phyloP scores from a whole-genome alignment of 768 basidiomycete species.

The Rhodotorula diobovata region DNA sequence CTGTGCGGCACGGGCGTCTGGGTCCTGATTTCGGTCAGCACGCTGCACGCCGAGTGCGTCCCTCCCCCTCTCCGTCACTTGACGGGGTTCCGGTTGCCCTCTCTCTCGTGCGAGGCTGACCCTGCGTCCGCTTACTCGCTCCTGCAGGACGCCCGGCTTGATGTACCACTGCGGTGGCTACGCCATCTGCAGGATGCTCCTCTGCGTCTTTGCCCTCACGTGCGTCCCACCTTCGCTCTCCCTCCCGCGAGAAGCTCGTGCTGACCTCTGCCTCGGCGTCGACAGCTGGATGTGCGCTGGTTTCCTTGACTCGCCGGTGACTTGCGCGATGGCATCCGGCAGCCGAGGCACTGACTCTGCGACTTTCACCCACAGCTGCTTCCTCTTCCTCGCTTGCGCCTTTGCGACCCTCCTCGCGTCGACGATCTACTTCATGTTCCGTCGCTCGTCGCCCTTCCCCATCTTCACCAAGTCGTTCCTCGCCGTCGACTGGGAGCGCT shows the following conservation, averaged over 20 bases:
- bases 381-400: slow-evolving; percentile 16
- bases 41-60: slow-evolving; percentile 28
- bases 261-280: neutral
- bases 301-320: neutral
- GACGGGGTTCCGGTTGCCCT: too few species aligned
- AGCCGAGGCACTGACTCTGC: neutral
- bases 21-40: slow-evolving; percentile 16
- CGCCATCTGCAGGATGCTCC: slow-evolving; percentile 27
- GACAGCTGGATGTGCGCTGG: neutral
- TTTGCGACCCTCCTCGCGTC: slow-evolving; percentile 26
- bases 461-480: slow-evolving; percentile 25
- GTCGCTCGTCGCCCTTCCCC: slow-evolving; percentile 21
- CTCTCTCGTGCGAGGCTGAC: too few species aligned
- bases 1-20: slow-evolving; percentile 20
- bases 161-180: slow-evolving; percentile 30
- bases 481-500: slow-evolving; percentile 30
- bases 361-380: slow-evolving; percentile 3
- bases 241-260: too few species aligned
- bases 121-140: neutral
- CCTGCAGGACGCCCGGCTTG: slow-evolving; percentile 28
- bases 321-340: neutral
- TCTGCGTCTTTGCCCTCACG: slow-evolving; percentile 25
- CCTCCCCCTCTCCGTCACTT: too few species aligned
- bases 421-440: slow-evolving; percentile 32
- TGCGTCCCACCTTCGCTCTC: neutral